These are phyloP conservation scores for Nothophytophthora sp. DNA, from an alignment of 352 stramenopile species.

Conservation along the genomic window DNA sequence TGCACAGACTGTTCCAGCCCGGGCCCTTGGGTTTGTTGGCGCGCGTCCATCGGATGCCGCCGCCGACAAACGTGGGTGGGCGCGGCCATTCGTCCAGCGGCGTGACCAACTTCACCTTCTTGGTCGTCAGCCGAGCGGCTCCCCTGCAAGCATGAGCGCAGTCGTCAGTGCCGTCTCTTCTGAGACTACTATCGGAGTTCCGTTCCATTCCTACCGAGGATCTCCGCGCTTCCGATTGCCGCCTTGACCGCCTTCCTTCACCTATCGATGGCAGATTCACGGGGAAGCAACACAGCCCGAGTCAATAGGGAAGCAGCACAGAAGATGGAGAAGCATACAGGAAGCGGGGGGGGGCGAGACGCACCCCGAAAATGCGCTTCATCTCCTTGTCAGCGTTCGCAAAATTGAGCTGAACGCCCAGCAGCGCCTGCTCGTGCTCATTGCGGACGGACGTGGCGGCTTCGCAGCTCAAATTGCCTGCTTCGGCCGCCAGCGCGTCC, in stretches of 20 bases:
- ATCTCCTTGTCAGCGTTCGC: slow-evolving; percentile 90
- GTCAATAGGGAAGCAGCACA: not conserved
- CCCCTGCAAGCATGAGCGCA: slow-evolving; percentile 33
- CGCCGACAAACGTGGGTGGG: slow-evolving; percentile 85
- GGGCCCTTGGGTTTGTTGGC: slow-evolving; percentile 70
- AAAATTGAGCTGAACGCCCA: slow-evolving; percentile 68
- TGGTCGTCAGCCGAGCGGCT: slow-evolving; percentile 54
- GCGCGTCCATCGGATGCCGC: slow-evolving; percentile 86
- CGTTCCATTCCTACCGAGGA: slow-evolving; percentile 51
- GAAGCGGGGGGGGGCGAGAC: too few relatives aligned
- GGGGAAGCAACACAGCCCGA: not conserved
- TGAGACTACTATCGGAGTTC: too few relatives aligned
- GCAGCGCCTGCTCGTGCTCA: slow-evolving; percentile 56
- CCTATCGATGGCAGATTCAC: slow-evolving; percentile 41
- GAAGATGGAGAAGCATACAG: too few relatives aligned
- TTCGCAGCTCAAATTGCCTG: slow-evolving; percentile 38
- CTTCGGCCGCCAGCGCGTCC: slow-evolving; percentile 54
- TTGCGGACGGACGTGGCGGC: slow-evolving; percentile 29
- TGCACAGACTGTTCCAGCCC: slow-evolving; percentile 68
- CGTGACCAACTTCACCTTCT: slow-evolving; percentile 78
- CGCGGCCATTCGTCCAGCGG: slow-evolving; percentile 83
- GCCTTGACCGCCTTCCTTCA: slow-evolving; percentile 59
- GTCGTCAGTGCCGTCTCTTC: too few relatives aligned
- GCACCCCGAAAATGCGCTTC: slow-evolving; percentile 87
- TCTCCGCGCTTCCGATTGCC: slow-evolving; percentile 50